Evolutionary conservation across 495 filamentous ascomycete genomes (phyloP), one percentile per base, ranked within the genome.

Genomic region (Penicillium salamii): DNA sequence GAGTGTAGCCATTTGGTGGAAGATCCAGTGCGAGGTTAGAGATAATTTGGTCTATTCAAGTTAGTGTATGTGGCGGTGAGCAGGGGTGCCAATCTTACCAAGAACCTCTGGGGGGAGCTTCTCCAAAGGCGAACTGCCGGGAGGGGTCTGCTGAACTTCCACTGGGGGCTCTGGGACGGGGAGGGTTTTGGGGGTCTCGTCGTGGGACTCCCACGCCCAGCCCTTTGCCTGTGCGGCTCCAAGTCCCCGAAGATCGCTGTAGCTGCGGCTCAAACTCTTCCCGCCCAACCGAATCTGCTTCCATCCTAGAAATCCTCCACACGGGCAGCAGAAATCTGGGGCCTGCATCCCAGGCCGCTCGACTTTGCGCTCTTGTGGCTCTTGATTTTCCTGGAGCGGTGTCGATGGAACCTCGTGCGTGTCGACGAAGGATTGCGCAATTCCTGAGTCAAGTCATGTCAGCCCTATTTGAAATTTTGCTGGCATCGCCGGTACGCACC

Each of bases 1-100:
- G 80, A 2, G 84, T 79, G 52, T 90, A 81, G 32, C 85, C 87
- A 68, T 90, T 87, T 43, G 88, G 84, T 8, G 88, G 89, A 17
- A 89, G 69, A 61, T 92, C 89, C 37, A 90, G 62, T 11, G 83
- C 85, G 23, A 95, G 74, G 36, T 86, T 76, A 31, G 83, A 84
- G 55, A 93, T 88, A 55, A 93, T 88, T 68, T 85, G 75, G 49
- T 84, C 89, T 90, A 55, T 32, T 5, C 46, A 64, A 60, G 39
- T 47, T 41, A 52, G 51, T 57, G 28, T 37, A 49, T 20, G 9
- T 28, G 37, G 49, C 49, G 48, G 33, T 36, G 47, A 33, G 23
- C 36, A 17, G 39, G 32, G 24, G 15, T 46, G 39, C 18, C 31
- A 69, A 9, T 35, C 84, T 78, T 77, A 91, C 87, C 83, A 34